Conservation (phyloP, 179 eudicot genomes). For the Sideroxylon spinosum region DNA sequence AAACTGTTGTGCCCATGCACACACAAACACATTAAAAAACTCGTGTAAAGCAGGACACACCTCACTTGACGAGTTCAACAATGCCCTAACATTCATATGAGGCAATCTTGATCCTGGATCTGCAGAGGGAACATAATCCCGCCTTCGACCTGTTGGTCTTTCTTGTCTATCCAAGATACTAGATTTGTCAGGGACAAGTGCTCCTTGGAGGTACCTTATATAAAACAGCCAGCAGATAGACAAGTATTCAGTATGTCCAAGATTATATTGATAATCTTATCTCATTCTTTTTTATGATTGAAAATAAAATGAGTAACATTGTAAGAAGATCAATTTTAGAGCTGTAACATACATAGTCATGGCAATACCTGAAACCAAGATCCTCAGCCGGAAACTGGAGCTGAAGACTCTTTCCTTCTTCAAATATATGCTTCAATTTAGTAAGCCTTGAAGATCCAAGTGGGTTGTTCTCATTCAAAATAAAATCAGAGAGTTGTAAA, state of each 20-base stretch:
- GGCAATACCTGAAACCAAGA: constrained; percentile 79
- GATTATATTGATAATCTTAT: not conserved
- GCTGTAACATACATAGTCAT: not conserved
- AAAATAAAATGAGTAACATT: too few species aligned
- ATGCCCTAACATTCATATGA: constrained; percentile 57
- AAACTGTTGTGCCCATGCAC: not conserved
- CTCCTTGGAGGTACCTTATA: constrained; percentile 68
- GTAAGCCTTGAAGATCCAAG: constrained; percentile 83
- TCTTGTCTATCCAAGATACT: constrained; percentile 26
- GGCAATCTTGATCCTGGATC: constrained; percentile 90
- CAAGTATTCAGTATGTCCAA: not conserved
- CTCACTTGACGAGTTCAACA: constrained; percentile 36
- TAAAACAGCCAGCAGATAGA: constrained; percentile 4
- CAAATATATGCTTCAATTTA: constrained; percentile 62
- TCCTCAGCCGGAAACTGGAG: constrained; percentile 98
- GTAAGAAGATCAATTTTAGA: not conserved
- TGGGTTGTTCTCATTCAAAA: constrained; percentile 75
- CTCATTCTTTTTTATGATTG: not conserved
- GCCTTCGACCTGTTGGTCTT: constrained; percentile 74
- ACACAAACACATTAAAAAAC: not conserved
- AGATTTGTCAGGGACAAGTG: constrained; percentile 42
- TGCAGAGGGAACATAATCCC: constrained; percentile 74
- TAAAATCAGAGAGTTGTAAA: constrained; percentile 67
- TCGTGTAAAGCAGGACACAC: constrained; percentile 26
- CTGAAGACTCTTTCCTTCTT: constrained; percentile 94